phyloP scores from a whole-genome alignment of 345 rosid species.

The Adansonia digitata region DNA sequence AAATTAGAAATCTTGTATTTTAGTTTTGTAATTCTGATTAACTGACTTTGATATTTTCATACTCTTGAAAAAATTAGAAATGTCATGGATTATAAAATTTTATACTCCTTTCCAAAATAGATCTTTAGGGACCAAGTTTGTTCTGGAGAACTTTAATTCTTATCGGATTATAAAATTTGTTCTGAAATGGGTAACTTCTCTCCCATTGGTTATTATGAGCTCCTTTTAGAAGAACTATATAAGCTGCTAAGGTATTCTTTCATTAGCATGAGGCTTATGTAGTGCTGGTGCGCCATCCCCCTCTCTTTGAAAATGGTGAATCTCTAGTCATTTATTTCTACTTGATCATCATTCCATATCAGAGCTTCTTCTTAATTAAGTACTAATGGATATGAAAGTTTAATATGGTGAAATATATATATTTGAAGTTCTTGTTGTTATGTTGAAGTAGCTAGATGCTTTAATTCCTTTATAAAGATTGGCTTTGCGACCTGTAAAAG shows the following conservation, averaged over 20 bases:
- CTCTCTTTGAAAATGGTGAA: not conserved
- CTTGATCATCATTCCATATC: not conserved
- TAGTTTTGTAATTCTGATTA: too few species aligned
- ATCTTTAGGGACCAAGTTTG: not conserved
- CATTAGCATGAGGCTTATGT: not conserved
- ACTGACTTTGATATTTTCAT: too few species aligned
- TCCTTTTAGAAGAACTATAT: not conserved
- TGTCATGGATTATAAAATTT: too few species aligned
- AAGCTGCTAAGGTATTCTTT: not conserved
- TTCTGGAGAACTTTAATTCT: not conserved
- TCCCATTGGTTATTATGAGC: not conserved
- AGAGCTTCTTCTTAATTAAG: not conserved
- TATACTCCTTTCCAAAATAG: not conserved
- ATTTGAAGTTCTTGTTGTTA: not conserved
- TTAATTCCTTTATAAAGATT: too few species aligned
- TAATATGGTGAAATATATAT: not conserved
- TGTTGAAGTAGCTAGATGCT: too few species aligned
- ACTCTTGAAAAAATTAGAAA: too few species aligned
- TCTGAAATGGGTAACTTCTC: too few species aligned
- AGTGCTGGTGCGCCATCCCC: not conserved
- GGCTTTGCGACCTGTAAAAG: too few species aligned
- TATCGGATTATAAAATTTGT: not conserved
- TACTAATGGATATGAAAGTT: not conserved
- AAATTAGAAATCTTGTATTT: too few species aligned
- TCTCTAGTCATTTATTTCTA: not conserved